Evolutionary conservation across 805 yeast species (phyloP).

Genomic region (Saccharomyces eubayanus): DNA sequence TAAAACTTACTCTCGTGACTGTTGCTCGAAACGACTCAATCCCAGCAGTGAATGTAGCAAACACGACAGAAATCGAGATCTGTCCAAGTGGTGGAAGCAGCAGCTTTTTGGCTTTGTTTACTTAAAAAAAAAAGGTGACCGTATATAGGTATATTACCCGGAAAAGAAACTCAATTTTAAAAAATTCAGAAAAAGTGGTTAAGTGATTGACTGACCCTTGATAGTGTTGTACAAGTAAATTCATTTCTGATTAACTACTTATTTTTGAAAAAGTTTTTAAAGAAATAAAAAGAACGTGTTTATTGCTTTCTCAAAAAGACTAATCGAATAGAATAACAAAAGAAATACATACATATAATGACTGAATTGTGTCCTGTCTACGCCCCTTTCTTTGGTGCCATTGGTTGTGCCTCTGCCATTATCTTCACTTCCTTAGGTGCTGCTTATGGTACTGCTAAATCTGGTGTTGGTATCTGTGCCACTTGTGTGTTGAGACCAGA

Average conservation of each 20-base stretch:
- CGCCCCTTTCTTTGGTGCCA: constrained; percentile 95
- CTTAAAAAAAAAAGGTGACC: background rate
- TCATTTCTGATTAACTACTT: background rate
- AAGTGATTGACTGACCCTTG: background rate
- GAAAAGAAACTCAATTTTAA: background rate
- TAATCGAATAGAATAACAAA: background rate
- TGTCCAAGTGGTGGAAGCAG: background rate
- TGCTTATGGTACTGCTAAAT: constrained; percentile 97
- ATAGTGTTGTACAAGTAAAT: background rate
- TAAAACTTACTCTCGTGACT: too few species aligned
- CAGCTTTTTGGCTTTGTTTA: background rate
- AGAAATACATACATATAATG: constrained; percentile 9
- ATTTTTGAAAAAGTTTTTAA: background rate
- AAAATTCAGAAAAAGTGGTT: background rate
- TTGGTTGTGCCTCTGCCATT: constrained; percentile 99
- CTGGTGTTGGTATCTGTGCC: constrained; percentile 99
- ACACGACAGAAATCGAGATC: background rate
- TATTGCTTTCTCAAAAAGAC: background rate
- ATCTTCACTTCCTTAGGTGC: constrained; percentile 99
- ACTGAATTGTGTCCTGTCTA: constrained; percentile 36
- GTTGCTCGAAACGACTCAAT: too few species aligned
- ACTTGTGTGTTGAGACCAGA: constrained; percentile 97
- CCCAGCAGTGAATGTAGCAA: too few species aligned
- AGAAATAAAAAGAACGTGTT: background rate
- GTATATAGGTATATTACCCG: background rate